Conservation (phyloP, 177 flowering plant species). For the Vitis hybrid region DNA sequence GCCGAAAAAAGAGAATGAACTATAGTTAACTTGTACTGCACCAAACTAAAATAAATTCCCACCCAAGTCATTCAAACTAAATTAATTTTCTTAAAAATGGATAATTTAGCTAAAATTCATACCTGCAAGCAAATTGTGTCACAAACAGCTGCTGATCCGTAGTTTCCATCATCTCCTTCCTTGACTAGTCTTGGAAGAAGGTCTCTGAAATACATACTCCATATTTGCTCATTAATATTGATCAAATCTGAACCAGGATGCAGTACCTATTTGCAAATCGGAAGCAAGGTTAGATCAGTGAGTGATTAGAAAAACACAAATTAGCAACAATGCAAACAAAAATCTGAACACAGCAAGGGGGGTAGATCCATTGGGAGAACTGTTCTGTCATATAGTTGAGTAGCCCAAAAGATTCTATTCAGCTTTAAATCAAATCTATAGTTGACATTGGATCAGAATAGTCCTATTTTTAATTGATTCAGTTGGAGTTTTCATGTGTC, state of each 20-base stretch:
- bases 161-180: constrained; percentile 92
- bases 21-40: neutral
- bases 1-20: neutral
- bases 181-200: constrained; percentile 83
- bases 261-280: constrained; percentile 57
- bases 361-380: too few species aligned
- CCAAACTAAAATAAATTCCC: neutral
- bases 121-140: constrained; percentile 96
- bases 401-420: too few species aligned
- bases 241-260: constrained; percentile 77
- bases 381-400: too few species aligned
- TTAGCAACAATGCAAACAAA: neutral
- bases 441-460: too few species aligned
- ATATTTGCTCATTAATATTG: constrained; percentile 72
- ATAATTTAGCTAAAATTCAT: constrained; percentile 2
- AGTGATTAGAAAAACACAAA: constrained; percentile 2
- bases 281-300: constrained; percentile 1
- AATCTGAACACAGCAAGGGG: neutral
- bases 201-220: constrained; percentile 79
- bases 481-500: too few species aligned
- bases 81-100: neutral
- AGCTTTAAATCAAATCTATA: too few species aligned
- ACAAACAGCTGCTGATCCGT: constrained; percentile 86
- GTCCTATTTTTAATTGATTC: too few species aligned
- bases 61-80: neutral